These are phyloP conservation scores for Flaveria trinervia DNA, from an alignment of 129 eudicot species.

Conservation along the genomic window DNA sequence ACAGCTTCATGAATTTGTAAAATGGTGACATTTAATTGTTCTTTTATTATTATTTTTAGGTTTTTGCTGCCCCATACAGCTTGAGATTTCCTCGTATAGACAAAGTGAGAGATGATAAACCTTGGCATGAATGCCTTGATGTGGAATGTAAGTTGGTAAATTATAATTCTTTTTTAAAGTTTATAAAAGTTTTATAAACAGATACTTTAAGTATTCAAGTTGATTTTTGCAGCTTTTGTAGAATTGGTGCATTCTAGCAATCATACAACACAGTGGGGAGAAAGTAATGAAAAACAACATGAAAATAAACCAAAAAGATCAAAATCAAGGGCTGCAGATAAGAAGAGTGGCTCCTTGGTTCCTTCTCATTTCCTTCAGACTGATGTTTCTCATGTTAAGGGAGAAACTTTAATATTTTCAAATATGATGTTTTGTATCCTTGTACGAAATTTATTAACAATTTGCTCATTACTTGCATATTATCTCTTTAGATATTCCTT, in stretches of 20 bases:
- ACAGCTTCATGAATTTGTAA: background rate
- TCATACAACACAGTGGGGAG: constrained; percentile 76
- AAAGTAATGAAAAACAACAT: constrained; percentile 35
- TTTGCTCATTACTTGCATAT: constrained; percentile 1
- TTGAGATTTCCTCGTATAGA: constrained; percentile 98
- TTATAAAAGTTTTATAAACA: background rate
- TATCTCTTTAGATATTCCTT: constrained; percentile 41
- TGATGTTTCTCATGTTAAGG: constrained; percentile 76
- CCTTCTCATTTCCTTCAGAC: constrained; percentile 84
- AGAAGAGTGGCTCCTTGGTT: constrained; percentile 59
- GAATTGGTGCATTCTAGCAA: constrained; percentile 90
- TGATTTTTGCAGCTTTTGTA: constrained; percentile 68
- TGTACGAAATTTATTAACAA: background rate
- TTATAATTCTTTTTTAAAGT: constrained; percentile 6
- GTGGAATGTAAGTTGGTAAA: constrained; percentile 62
- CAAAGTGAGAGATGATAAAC: constrained; percentile 87
- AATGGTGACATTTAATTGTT: background rate
- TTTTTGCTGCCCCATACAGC: constrained; percentile 98
- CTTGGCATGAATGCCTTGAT: constrained; percentile 99
- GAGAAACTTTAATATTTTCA: constrained; percentile 64
- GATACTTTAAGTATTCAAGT: constrained; percentile 4
- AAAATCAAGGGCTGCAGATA: constrained; percentile 56
- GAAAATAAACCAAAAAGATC: constrained; percentile 56
- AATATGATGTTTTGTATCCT: constrained; percentile 89
- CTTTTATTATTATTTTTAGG: constrained; percentile 38